These are phyloP conservation scores for Chlorella ohadii DNA, from an alignment of 139 green algal species.

Conservation along the genomic window DNA sequence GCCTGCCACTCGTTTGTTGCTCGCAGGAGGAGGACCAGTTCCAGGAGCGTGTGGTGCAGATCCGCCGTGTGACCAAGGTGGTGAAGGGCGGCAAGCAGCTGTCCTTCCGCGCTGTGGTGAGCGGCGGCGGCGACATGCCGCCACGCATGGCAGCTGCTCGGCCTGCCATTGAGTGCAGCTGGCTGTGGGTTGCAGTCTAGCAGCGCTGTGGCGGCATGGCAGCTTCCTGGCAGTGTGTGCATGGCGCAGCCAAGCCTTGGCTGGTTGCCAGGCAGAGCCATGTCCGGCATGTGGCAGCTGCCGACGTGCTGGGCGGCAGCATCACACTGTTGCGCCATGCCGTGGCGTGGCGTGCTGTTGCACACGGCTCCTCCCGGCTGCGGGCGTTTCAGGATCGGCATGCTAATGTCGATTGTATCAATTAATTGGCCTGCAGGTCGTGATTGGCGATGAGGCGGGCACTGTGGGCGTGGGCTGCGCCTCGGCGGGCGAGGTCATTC, in stretches of 20 bases:
- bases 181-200: too few species aligned
- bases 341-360: too few species aligned
- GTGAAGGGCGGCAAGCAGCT: conserved; percentile 95
- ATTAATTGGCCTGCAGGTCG: conserved; percentile 51
- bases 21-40: conserved; percentile 42
- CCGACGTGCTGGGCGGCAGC: too few species aligned
- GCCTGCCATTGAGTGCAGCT: neutral
- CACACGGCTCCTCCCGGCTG: too few species aligned
- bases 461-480: conserved; percentile 87
- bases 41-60: conserved; percentile 64
- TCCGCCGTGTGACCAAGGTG: conserved; percentile 95
- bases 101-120: conserved; percentile 78
- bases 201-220: too few species aligned
- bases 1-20: neutral
- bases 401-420: too few species aligned
- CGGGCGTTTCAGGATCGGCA: too few species aligned
- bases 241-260: too few species aligned
- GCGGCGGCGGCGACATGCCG: neutral
- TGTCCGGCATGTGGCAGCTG: too few species aligned
- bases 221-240: too few species aligned
- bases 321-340: too few species aligned
- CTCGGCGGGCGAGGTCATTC: conserved; percentile 86
- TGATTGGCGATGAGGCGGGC: conserved; percentile 79
- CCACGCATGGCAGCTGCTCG: neutral
- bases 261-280: too few species aligned